Conservation (phyloP, 2,329 filamentous ascomycete genomes). For the Monosporascus sp. region DNA sequence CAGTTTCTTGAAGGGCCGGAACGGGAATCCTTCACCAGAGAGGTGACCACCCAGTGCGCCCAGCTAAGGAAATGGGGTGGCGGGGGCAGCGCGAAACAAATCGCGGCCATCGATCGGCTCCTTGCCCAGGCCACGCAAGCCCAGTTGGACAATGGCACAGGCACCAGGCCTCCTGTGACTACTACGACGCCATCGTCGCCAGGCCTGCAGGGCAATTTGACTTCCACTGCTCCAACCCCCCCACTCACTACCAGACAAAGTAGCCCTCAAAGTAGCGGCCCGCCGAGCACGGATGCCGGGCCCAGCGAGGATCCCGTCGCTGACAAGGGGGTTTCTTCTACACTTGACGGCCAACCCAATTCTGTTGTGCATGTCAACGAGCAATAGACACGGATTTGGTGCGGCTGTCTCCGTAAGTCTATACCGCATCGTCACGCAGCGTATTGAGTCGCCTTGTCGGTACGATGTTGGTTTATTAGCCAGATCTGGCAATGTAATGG, state of each 20-base stretch:
- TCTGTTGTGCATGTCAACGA: conserved; percentile 9
- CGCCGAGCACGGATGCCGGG: conserved; percentile 58
- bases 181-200: conserved; percentile 27
- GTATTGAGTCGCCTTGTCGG: not conserved
- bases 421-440: not conserved
- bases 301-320: conserved; percentile 36
- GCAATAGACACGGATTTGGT: not conserved
- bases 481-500: not conserved
- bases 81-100: conserved; percentile 49
- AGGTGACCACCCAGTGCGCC: conserved; percentile 57
- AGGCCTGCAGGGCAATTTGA: conserved; percentile 38
- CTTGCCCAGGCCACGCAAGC: conserved; percentile 10
- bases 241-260: conserved; percentile 63
- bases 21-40: conserved; percentile 43
- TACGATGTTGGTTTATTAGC: not conserved
- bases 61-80: conserved; percentile 59
- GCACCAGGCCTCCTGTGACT: conserved; percentile 7
- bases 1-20: conserved; percentile 55
- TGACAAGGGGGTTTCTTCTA: conserved; percentile 15
- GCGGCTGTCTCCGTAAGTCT: not conserved
- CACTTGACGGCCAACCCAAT: conserved; percentile 6
- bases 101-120: conserved; percentile 56
- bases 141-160: conserved; percentile 9
- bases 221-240: conserved; percentile 57
- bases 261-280: conserved; percentile 61